Evolutionary conservation across 805 yeast genomes (phyloP).

Genomic region (Hanseniaspora hatyaiensis): DNA sequence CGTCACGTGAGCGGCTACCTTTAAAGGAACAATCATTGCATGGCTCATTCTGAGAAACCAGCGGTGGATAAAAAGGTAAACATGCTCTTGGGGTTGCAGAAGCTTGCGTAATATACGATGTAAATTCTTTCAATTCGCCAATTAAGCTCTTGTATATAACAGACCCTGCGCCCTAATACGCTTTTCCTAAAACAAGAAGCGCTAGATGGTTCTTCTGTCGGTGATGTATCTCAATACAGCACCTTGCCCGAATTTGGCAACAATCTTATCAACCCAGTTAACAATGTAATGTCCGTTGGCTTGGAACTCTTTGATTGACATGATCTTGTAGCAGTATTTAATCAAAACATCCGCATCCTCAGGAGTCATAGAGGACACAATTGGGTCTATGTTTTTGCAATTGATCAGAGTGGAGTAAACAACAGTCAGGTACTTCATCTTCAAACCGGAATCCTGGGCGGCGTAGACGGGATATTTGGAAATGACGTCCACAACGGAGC

Average conservation of each 20-base stretch:
- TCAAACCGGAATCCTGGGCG: conserved; percentile 39
- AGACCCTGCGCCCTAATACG: no score
- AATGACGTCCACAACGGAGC: conserved; percentile 45
- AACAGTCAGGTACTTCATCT: conserved; percentile 36
- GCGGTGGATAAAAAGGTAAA: no score
- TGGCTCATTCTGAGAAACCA: no score
- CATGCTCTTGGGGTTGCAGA: no score
- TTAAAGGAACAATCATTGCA: no score
- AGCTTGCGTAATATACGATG: no score
- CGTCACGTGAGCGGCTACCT: no score
- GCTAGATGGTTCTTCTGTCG: conserved; percentile 69
- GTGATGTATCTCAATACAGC: conserved; percentile 76
- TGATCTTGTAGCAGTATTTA: conserved; percentile 76
- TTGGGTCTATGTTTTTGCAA: conserved; percentile 51
- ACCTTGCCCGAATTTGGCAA: conserved; percentile 75
- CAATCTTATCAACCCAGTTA: conserved; percentile 85
- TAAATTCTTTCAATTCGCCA: no score
- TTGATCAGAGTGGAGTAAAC: conserved; percentile 64
- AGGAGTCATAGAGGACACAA: conserved; percentile 45
- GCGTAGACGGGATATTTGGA: conserved; percentile 76
- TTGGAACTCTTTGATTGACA: conserved; percentile 66
- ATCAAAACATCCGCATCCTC: conserved; percentile 64
- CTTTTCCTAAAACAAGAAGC: no score
- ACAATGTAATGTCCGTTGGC: conserved; percentile 77
- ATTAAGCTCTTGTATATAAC: no score